Evolutionary conservation across 2,329 filamentous ascomycete species (phyloP).

Genomic region (Chrysoporthe puriensis): DNA sequence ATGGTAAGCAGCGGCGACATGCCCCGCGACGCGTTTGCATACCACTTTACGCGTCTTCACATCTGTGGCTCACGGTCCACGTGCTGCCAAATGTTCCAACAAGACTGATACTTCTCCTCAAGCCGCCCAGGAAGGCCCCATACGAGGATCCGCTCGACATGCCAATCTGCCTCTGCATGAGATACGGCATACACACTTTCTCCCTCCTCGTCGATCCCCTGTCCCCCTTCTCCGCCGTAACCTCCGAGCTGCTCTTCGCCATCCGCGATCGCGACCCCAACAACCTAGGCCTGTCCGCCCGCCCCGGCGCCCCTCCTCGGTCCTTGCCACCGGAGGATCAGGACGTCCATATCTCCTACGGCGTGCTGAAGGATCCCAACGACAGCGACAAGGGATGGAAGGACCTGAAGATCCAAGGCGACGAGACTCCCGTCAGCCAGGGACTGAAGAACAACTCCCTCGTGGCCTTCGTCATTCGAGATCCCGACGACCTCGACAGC

Average conservation of each 20-base stretch:
- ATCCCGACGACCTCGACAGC: conserved; percentile 42
- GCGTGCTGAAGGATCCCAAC: conserved; percentile 46
- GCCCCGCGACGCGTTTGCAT: not conserved
- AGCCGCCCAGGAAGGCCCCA: conserved; percentile 18
- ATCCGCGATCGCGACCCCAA: conserved; percentile 60
- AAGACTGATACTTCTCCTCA: conserved; percentile 6
- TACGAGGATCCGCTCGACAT: conserved; percentile 43
- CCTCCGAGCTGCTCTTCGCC: conserved; percentile 59
- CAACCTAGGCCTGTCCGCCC: conserved; percentile 47
- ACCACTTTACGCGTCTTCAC: conserved; percentile 13
- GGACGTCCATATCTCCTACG: conserved; percentile 51
- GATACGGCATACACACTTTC: conserved; percentile 72
- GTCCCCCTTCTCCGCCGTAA: conserved; percentile 60
- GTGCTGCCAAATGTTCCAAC: not conserved
- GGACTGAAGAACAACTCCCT: conserved; percentile 52
- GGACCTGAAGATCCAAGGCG: conserved; percentile 44
- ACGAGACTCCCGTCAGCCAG: conserved; percentile 46
- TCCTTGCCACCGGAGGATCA: conserved; percentile 46
- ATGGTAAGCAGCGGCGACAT: conserved; percentile 28
- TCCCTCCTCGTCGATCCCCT: conserved; percentile 67
- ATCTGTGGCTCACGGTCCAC: not conserved
- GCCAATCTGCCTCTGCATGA: conserved; percentile 71
- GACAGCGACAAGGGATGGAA: conserved; percentile 56
- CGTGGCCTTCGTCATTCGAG: conserved; percentile 54
- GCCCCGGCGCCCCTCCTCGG: conserved; percentile 39